These are phyloP conservation scores for Parasitella parasitica DNA, from an alignment of 371 early-diverging fungal species.

Conservation along the genomic window DNA sequence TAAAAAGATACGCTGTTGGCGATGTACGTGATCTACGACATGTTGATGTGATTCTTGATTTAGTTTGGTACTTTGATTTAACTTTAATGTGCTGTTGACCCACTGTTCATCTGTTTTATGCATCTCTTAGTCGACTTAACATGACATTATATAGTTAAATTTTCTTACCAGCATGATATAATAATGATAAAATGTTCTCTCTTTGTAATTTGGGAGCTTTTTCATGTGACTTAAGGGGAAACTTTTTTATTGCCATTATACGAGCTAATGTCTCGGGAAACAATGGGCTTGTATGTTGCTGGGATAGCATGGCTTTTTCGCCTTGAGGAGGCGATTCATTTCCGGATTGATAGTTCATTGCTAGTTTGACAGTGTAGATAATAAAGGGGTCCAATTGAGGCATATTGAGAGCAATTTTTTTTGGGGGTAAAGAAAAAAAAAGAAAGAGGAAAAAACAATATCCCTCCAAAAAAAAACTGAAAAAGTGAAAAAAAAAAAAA, in stretches of 20 bases:
- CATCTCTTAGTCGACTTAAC: neutral
- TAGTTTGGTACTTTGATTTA: neutral
- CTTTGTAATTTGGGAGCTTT: conserved; percentile 8
- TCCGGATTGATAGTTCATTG: conserved; percentile 9
- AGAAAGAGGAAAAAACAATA: neutral
- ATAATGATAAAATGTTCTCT: conserved; percentile 23
- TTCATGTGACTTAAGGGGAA: neutral
- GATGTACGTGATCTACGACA: conserved; percentile 19
- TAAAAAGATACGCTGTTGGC: conserved; percentile 28
- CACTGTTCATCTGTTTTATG: conserved; percentile 26
- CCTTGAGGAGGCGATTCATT: neutral
- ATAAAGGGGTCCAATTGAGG: conserved; percentile 27
- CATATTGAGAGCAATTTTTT: neutral
- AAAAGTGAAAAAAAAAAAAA: too few species aligned
- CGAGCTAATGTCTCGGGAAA: conserved; percentile 15
- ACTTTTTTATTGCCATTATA: conserved; percentile 17
- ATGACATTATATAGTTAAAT: neutral
- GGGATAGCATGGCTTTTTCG: neutral
- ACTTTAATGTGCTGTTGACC: conserved; percentile 5
- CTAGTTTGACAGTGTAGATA: conserved; percentile 17
- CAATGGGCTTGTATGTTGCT: conserved; percentile 1
- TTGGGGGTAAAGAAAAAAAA: neutral
- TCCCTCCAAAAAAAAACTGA: too few species aligned
- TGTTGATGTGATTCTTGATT: neutral
- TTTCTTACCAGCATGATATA: conserved; percentile 34